Percentiles rank a stretch among this genome's conserved stretches.
These are phyloP conservation scores for Trichoderma pleuroti DNA, from an alignment of 2,329 filamentous ascomycete species.

Conservation along the genomic window DNA sequence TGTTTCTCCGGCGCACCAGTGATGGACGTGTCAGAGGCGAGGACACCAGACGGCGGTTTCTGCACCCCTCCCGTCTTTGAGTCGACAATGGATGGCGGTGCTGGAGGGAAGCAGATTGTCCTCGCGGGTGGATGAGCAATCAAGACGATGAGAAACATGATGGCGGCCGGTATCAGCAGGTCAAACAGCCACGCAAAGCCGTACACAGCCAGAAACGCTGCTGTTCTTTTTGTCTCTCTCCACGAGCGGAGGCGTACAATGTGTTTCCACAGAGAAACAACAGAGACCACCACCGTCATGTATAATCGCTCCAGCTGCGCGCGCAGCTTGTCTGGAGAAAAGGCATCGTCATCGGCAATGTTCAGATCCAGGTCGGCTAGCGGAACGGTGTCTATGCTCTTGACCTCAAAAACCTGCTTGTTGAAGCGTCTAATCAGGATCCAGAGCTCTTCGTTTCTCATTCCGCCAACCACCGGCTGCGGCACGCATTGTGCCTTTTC, in stretches of 20 bases:
- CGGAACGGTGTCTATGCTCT: slow-evolving; percentile 50
- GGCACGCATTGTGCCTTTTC: slow-evolving; percentile 54
- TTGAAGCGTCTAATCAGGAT: slow-evolving; percentile 69
- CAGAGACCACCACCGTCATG: slow-evolving; percentile 68
- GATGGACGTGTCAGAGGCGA: slow-evolving; percentile 71
- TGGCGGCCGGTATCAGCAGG: slow-evolving; percentile 61
- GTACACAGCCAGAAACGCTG: slow-evolving; percentile 56
- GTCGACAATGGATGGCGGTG: slow-evolving; percentile 70
- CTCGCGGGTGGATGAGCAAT: slow-evolving; percentile 64
- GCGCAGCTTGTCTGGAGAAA: slow-evolving; percentile 78
- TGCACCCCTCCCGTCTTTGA: slow-evolving; percentile 68
- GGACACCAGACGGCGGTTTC: slow-evolving; percentile 70
- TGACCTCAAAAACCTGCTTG: slow-evolving; percentile 67
- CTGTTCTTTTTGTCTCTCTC: slow-evolving; percentile 67
- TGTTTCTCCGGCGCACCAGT: slow-evolving; percentile 81
- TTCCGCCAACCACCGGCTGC: slow-evolving; percentile 60
- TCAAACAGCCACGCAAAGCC: slow-evolving; percentile 68
- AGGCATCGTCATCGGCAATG: slow-evolving; percentile 77
- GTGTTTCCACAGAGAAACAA: slow-evolving; percentile 68
- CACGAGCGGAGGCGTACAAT: slow-evolving; percentile 74
- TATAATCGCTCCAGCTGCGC: slow-evolving; percentile 77
- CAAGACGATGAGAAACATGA: slow-evolving; percentile 58
- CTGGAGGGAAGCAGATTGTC: slow-evolving; percentile 67
- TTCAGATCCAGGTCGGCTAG: slow-evolving; percentile 74
- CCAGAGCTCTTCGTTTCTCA: slow-evolving; percentile 72